Percentiles rank a stretch among this genome's conserved stretches.
Conservation (phyloP, 164 flowering plant species). For the Sextonia rubra region DNA sequence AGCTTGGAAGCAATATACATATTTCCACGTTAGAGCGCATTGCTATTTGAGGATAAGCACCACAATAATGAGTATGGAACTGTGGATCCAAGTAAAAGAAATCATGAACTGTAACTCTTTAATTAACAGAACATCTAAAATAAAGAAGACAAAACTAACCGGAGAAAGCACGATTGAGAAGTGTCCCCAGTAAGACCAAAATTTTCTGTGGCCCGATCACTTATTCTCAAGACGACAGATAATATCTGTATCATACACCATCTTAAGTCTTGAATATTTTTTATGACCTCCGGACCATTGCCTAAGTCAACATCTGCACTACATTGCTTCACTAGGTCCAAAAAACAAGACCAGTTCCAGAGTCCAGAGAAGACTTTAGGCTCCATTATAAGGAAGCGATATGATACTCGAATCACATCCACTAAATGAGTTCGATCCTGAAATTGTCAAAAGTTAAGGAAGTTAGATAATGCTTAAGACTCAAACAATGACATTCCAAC, state of each 20-base stretch:
- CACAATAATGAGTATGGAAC: background rate
- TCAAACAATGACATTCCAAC: background rate
- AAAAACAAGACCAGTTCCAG: slow-evolving; percentile 93
- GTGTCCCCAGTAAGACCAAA: slow-evolving; percentile 40
- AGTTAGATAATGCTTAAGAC: background rate
- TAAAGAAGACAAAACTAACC: slow-evolving; percentile 43
- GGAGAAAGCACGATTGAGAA: slow-evolving; percentile 44
- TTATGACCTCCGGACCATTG: slow-evolving; percentile 8
- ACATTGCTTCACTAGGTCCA: slow-evolving; percentile 41
- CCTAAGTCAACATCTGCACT: slow-evolving; percentile 11
- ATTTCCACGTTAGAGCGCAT: background rate
- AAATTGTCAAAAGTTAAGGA: background rate
- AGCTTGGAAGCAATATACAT: background rate
- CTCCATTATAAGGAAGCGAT: slow-evolving; percentile 56
- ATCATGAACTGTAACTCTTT: background rate
- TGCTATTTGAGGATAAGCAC: background rate
- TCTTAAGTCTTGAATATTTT: slow-evolving; percentile 43
- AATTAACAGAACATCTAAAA: background rate
- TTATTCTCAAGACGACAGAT: slow-evolving; percentile 40
- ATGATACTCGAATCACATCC: slow-evolving; percentile 45
- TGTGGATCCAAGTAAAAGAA: background rate
- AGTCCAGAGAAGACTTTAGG: slow-evolving; percentile 49
- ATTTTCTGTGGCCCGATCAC: slow-evolving; percentile 34
- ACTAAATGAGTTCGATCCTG: slow-evolving; percentile 36
- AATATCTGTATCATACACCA: slow-evolving; percentile 73